These are phyloP conservation scores for Collybia sp. DNA, from an alignment of 768 basidiomycete species.

Conservation along the genomic window DNA sequence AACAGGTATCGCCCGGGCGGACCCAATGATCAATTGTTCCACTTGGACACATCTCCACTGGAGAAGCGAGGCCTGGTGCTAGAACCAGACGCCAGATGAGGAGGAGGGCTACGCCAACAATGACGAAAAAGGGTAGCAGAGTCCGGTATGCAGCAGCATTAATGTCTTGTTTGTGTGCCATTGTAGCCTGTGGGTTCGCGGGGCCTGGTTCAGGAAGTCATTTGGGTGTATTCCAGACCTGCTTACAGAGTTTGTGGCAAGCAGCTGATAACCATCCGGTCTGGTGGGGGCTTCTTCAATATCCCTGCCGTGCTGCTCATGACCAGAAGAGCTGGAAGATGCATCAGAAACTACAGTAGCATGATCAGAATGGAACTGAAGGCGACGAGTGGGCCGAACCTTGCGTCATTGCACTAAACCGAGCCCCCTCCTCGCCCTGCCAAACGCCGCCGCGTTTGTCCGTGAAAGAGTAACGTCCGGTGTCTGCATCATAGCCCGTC, in stretches of 20 bases:
- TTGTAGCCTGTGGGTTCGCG: conserved; percentile 12
- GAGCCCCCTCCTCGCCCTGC: conserved; percentile 54
- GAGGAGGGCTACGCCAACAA: conserved; percentile 57
- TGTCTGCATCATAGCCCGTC: conserved; percentile 75
- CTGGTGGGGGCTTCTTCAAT: conserved; percentile 51
- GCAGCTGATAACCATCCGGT: conserved; percentile 52
- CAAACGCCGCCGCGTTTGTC: conserved; percentile 52
- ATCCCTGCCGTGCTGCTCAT: conserved; percentile 34
- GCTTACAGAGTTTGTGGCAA: conserved; percentile 49
- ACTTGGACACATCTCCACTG: conserved; percentile 30
- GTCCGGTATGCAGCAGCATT: conserved; percentile 49
- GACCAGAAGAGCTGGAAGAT: not conserved
- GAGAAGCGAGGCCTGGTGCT: conserved; percentile 32
- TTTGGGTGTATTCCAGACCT: not conserved
- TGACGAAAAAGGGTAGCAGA: conserved; percentile 70
- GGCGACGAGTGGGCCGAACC: conserved; percentile 21
- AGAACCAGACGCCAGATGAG: conserved; percentile 59
- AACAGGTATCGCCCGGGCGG: conserved; percentile 60
- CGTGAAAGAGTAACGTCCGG: conserved; percentile 59
- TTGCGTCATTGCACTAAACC: conserved; percentile 54
- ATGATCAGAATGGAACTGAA: too few species aligned
- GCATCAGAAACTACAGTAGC: not conserved
- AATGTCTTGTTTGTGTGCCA: conserved; percentile 25
- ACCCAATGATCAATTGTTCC: conserved; percentile 42
- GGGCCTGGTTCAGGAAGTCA: not conserved